Percentiles rank a stretch among this genome's conserved stretches.
Evolutionary conservation across 2,329 filamentous ascomycete species (phyloP).

Genomic region (Diplodia sapinea): DNA sequence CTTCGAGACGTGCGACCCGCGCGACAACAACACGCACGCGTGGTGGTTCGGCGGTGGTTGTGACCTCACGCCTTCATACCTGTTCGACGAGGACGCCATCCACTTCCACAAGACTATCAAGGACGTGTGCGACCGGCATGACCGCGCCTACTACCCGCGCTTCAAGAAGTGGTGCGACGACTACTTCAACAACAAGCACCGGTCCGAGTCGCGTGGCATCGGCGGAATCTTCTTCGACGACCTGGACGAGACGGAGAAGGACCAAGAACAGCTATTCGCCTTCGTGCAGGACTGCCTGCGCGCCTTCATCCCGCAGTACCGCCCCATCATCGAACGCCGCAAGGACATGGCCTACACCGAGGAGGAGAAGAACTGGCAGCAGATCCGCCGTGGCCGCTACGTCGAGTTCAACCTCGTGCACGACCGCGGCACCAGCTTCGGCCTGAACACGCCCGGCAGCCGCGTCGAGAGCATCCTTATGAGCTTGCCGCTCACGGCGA

Average conservation of each 20-base stretch:
- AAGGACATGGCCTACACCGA: slow-evolving; percentile 92
- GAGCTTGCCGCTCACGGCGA: slow-evolving; percentile 90
- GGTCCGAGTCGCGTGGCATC: slow-evolving; percentile 82
- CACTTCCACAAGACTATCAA: slow-evolving; percentile 97
- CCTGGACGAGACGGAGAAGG: slow-evolving; percentile 83
- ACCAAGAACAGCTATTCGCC: slow-evolving; percentile 86
- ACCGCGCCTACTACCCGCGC: slow-evolving; percentile 86
- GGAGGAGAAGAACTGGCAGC: slow-evolving; percentile 94
- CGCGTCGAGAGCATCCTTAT: slow-evolving; percentile 96
- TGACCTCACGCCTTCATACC: slow-evolving; percentile 89
- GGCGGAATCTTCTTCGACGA: slow-evolving; percentile 99
- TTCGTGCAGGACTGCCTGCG: slow-evolving; percentile 85
- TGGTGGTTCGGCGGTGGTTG: slow-evolving; percentile 99
- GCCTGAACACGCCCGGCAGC: slow-evolving; percentile 87
- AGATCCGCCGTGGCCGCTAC: slow-evolving; percentile 90
- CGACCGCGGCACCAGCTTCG: slow-evolving; percentile 93
- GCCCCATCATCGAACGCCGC: slow-evolving; percentile 84
- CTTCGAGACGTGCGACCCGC: slow-evolving; percentile 88
- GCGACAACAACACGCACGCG: slow-evolving; percentile 76
- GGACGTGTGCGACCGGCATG: slow-evolving; percentile 89
- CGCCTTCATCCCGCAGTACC: slow-evolving; percentile 87
- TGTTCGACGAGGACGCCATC: slow-evolving; percentile 95
- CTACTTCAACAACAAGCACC: slow-evolving; percentile 94
- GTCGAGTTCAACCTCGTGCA: slow-evolving; percentile 99
- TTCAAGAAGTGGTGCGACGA: slow-evolving; percentile 99